These are phyloP conservation scores for Kurtzmaniella quercitrusa DNA, from an alignment of 1,139 yeast genomes.

Conservation along the genomic window DNA sequence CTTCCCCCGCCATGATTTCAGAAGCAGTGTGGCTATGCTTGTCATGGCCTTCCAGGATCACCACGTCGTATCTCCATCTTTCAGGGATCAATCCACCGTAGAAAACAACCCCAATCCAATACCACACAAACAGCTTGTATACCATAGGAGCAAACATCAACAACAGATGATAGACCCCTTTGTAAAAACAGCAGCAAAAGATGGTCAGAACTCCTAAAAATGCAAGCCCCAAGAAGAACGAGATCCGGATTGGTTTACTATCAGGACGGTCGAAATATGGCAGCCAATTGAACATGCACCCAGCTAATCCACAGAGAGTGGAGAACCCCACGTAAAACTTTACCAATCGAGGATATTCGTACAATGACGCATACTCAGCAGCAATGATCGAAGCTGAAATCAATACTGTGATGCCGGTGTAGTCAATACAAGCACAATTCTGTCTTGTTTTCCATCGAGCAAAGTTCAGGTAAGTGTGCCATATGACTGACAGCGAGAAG, in stretches of 20 bases:
- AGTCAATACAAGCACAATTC: slow-evolving; percentile 88
- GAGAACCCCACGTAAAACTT: slow-evolving; percentile 57
- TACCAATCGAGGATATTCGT: slow-evolving; percentile 51
- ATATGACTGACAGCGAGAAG: slow-evolving; percentile 68
- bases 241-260: slow-evolving; percentile 71
- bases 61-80: slow-evolving; percentile 68
- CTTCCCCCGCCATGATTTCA: slow-evolving; percentile 33
- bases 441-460: slow-evolving; percentile 61
- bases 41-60: slow-evolving; percentile 39
- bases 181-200: slow-evolving; percentile 49
- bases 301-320: slow-evolving; percentile 60
- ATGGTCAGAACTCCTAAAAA: slow-evolving; percentile 69
- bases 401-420: slow-evolving; percentile 86
- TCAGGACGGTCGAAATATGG: slow-evolving; percentile 87
- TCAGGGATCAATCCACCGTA: slow-evolving; percentile 91
- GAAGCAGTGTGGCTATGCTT: slow-evolving; percentile 23
- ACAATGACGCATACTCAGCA: slow-evolving; percentile 77
- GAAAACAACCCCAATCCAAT: slow-evolving; percentile 76
- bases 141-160: slow-evolving; percentile 57
- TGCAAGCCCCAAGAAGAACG: slow-evolving; percentile 81
- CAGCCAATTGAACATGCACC: slow-evolving; percentile 83
- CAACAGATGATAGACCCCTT: slow-evolving; percentile 52
- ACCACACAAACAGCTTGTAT: slow-evolving; percentile 65
- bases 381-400: slow-evolving; percentile 89
- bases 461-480: slow-evolving; percentile 92